Evolutionary conservation across 345 rosid species (phyloP).

Genomic region (Gossypium herbaceum): DNA sequence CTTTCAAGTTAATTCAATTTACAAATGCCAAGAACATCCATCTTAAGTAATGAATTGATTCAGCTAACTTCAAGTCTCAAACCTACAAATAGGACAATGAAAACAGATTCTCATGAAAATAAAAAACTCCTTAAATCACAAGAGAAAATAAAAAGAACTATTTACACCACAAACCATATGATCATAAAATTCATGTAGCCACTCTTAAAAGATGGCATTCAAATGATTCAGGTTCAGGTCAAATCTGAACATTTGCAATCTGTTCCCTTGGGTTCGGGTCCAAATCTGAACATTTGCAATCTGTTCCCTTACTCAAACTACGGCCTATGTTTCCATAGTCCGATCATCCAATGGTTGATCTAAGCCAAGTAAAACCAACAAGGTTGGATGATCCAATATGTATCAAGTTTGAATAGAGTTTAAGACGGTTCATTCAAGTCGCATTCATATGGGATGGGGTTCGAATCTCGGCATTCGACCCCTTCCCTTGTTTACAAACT

Average conservation of each 20-base stretch:
- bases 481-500: not conserved
- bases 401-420: no score
- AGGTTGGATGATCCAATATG: no score
- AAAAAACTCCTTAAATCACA: slow-evolving; percentile 14
- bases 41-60: slow-evolving; percentile 30
- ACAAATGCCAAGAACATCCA: slow-evolving; percentile 18
- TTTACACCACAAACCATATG: slow-evolving; percentile 1
- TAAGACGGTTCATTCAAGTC: no score
- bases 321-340: no score
- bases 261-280: not conserved
- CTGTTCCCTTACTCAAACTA: no score
- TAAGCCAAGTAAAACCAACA: no score
- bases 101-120: slow-evolving; percentile 14
- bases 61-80: slow-evolving; percentile 45
- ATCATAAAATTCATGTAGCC: not conserved
- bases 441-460: not conserved
- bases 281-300: no score
- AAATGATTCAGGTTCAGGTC: not conserved
- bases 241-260: no score
- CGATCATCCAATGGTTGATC: no score
- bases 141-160: not conserved
- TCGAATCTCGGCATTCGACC: not conserved
- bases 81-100: slow-evolving; percentile 38
- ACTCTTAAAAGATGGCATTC: not conserved
- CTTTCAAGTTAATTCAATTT: not conserved